Evolutionary conservation across 139 green algal species (phyloP), one percentile per base, ranked within the genome.

Genomic region (Micromonas pusilla): DNA sequence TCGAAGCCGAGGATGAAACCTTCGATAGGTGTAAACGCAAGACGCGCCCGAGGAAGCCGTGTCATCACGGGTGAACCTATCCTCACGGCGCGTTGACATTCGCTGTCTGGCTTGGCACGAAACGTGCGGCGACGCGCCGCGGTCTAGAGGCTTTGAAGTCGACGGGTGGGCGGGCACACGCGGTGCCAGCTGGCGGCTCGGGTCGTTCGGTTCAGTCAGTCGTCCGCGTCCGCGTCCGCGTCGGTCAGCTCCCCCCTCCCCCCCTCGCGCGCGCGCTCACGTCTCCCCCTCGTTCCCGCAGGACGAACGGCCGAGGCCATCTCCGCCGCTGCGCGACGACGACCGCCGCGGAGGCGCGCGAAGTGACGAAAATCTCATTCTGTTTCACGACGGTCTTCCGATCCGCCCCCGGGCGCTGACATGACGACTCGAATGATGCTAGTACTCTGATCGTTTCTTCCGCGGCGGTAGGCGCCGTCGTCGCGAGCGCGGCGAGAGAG

Each of bases 381-480:
- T 28, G n/a, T 75, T 63, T 75, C 68, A 75, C 68, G 68, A 75
- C 68, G 68, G 68, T 75, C 68, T 64, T 64, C 68, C 5, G 28
- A 70, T 31, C 26, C n/a, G 53, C 20, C 34, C 37, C 53, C 38
- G 34, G 38, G 37, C 37, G 3, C 23, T 21, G 38, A 63, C 13
- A 20, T n/a, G 20, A 62, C 16, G 2, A 62, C 20, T n/a, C n/a
- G n/a, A n/a, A n/a, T n/a, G 31, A 36, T 75, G 68, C 68, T 75
- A 75, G 68, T 75, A 75, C 68, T 63, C 68, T 26, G 68, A 75
- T 60, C 37, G 4, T 32, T 75, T n/a, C n/a, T n/a, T n/a, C n/a
- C n/a, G n/a, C n/a, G n/a, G n/a, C n/a, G n/a, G n/a, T n/a, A n/a
- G n/a, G n/a, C n/a, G n/a, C n/a, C n/a, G n/a, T n/a, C n/a, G n/a